These are phyloP conservation scores for Populus tomentosa DNA, from an alignment of 441 rosid species.

Conservation along the genomic window DNA sequence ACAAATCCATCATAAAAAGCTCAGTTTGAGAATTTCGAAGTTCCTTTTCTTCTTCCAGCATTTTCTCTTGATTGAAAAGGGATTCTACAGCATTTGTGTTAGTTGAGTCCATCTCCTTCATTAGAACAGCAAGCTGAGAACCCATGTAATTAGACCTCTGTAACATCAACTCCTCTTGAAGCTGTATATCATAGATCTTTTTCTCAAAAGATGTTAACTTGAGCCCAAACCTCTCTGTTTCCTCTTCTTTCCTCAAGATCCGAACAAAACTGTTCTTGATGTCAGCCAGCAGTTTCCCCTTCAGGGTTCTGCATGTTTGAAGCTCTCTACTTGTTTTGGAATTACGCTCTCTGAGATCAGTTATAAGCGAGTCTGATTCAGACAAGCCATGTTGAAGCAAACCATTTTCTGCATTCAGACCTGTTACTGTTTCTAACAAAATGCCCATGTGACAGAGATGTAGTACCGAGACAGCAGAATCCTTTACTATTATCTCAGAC, in stretches of 20 bases:
- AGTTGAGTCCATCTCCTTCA: conserved; percentile 72
- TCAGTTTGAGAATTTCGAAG: conserved; percentile 58
- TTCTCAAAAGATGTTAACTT: conserved; percentile 71
- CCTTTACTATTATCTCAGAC: conserved; percentile 91
- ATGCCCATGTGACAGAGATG: conserved; percentile 95
- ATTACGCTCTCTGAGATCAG: conserved; percentile 78
- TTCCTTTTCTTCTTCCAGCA: conserved; percentile 48
- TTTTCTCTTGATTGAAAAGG: conserved; percentile 55
- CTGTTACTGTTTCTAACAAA: conserved; percentile 82
- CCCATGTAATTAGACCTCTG: conserved; percentile 81
- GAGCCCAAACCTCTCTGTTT: conserved; percentile 55
- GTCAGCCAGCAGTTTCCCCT: conserved; percentile 84
- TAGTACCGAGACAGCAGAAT: conserved; percentile 88
- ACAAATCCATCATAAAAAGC: conserved; percentile 38
- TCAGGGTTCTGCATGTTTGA: conserved; percentile 64
- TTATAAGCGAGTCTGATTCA: conserved; percentile 66
- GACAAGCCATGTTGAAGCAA: conserved; percentile 83
- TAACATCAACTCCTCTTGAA: conserved; percentile 91
- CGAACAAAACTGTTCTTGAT: conserved; percentile 78
- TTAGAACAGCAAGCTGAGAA: conserved; percentile 70
- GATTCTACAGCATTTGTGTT: conserved; percentile 47
- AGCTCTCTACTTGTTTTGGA: conserved; percentile 74
- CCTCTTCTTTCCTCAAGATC: conserved; percentile 77
- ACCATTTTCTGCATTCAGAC: conserved; percentile 85
- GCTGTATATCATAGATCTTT: conserved; percentile 63